A percentile compares a stretch with the other conserved stretches of the same genome.
phyloP scores from a whole-genome alignment of 2,329 filamentous ascomycete genomes.

The Penicillium digitatum region DNA sequence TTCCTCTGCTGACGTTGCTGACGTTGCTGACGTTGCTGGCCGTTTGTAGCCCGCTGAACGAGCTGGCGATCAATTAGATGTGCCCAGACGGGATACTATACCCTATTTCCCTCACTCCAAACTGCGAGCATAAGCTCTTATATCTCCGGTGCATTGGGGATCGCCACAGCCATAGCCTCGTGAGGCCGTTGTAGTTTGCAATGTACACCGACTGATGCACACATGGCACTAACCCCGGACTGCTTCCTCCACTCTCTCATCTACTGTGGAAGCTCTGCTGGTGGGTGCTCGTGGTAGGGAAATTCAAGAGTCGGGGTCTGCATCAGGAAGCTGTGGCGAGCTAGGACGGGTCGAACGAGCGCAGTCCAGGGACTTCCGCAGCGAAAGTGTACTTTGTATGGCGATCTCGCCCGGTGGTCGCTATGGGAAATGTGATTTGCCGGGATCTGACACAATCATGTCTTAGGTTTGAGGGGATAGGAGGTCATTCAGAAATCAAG shows the following conservation, averaged over 20 bases:
- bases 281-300: neutral
- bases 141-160: slow-evolving; percentile 1
- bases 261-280: neutral
- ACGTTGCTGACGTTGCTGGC: neutral
- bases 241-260: neutral
- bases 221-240: slow-evolving; percentile 18
- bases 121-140: neutral
- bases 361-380: slow-evolving; percentile 14
- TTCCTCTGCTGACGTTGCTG: neutral
- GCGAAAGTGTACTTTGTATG: neutral
- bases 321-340: slow-evolving; percentile 14
- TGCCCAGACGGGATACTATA: neutral
- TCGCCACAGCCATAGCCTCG: slow-evolving; percentile 3
- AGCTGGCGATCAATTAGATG: slow-evolving; percentile 3
- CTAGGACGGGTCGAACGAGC: slow-evolving; percentile 8
- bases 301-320: neutral
- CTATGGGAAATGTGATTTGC: neutral
- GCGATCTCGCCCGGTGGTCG: slow-evolving; percentile 1
- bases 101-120: neutral
- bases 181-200: neutral
- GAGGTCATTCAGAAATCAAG: neutral
- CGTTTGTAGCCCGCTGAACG: neutral
- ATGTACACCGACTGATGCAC: slow-evolving; percentile 22
- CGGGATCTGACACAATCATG: slow-evolving; percentile 7
- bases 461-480: slow-evolving; percentile 4